Evolutionary conservation across 2,329 filamentous ascomycete genomes (phyloP).

Genomic region (Myriosclerotinia curreyana): DNA sequence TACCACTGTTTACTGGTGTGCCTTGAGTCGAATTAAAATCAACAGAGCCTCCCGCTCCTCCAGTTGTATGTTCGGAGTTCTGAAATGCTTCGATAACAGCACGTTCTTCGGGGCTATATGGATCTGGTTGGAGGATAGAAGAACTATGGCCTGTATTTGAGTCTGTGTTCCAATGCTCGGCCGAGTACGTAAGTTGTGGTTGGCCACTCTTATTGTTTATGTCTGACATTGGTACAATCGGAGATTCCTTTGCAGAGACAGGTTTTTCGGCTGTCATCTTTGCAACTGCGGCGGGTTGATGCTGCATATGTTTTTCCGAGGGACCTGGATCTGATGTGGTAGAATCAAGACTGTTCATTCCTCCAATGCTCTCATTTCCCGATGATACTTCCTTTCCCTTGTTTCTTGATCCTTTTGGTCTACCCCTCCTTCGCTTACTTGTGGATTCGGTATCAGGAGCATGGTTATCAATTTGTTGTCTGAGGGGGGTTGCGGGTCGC

Average conservation of each 20-base stretch:
- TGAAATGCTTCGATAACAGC: constrained; percentile 39
- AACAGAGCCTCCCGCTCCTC: constrained; percentile 23
- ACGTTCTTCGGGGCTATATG: constrained; percentile 38
- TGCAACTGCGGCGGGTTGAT: constrained; percentile 27
- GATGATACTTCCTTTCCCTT: constrained; percentile 35
- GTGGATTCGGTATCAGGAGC: constrained; percentile 27
- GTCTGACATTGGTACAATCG: constrained; percentile 19
- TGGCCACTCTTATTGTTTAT: constrained; percentile 40
- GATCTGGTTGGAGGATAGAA: constrained; percentile 27
- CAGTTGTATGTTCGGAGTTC: constrained; percentile 23
- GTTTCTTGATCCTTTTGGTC: constrained; percentile 54
- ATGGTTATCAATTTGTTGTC: constrained; percentile 27
- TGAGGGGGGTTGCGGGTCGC: constrained; percentile 29
- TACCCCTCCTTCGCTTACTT: constrained; percentile 40
- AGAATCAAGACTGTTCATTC: neutral
- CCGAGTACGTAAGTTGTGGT: constrained; percentile 27
- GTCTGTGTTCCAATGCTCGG: constrained; percentile 33
- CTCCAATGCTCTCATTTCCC: constrained; percentile 14
- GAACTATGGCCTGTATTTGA: constrained; percentile 23
- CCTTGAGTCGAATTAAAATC: constrained; percentile 28
- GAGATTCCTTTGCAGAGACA: constrained; percentile 22
- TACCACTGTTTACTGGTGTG: constrained; percentile 27
- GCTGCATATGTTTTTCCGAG: constrained; percentile 26
- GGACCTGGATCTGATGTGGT: constrained; percentile 22
- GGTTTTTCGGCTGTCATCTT: constrained; percentile 24